phyloP scores from a whole-genome alignment of 2,329 filamentous ascomycete species.

The Sporothrix humicola region DNA sequence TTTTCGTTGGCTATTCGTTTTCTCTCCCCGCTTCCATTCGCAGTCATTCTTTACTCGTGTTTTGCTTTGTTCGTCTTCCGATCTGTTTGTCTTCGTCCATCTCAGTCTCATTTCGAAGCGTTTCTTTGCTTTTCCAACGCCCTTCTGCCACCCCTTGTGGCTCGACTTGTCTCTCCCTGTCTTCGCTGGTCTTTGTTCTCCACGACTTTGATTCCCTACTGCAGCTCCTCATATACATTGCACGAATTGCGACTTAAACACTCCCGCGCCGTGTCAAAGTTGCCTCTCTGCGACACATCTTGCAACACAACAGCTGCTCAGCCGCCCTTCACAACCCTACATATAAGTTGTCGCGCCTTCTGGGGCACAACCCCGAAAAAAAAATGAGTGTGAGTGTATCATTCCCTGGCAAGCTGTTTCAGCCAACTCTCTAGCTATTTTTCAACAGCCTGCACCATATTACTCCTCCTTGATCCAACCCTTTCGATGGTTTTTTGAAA shows the following conservation, averaged over 20 bases:
- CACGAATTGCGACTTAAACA: not conserved
- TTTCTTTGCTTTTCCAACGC: not conserved
- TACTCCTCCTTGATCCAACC: no score
- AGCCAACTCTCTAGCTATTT: conserved; percentile 18
- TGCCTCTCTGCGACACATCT: conserved; percentile 28
- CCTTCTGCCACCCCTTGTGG: not conserved
- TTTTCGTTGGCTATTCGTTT: not conserved
- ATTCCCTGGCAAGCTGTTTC: conserved; percentile 30
- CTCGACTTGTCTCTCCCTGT: not conserved
- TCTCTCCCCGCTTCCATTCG: not conserved
- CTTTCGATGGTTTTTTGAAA: no score
- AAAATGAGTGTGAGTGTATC: conserved; percentile 36
- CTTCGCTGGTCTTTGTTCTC: not conserved
- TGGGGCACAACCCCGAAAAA: conserved; percentile 5
- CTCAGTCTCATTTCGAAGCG: not conserved
- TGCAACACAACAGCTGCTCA: conserved; percentile 25
- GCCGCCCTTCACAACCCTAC: not conserved
- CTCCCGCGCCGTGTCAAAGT: not conserved
- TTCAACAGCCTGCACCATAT: not conserved
- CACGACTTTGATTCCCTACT: conserved; percentile 12
- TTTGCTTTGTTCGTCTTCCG: not conserved
- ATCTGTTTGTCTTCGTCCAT: not conserved
- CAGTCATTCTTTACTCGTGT: no score
- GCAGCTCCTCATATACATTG: not conserved
- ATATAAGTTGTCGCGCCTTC: not conserved